Evolutionary conservation across 768 basidiomycete species (phyloP).

Genomic region (Scleroderma bovista): DNA sequence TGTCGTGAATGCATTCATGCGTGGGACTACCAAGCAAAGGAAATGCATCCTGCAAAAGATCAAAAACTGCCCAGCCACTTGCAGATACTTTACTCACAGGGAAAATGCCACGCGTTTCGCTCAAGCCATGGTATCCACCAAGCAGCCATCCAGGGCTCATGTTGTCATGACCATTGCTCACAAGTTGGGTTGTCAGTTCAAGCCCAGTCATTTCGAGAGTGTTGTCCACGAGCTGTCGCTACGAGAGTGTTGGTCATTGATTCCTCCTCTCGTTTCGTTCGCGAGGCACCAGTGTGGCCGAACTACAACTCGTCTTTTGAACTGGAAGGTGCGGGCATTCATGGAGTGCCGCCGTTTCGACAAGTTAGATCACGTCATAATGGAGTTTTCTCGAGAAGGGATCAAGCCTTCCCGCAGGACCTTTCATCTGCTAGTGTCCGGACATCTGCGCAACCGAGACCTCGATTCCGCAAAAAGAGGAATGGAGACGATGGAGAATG

Average conservation of each 20-base stretch:
- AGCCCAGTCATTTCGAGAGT: constrained; percentile 53
- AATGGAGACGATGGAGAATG: constrained; percentile 51
- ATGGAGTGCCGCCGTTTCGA: constrained; percentile 49
- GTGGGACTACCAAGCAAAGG: constrained; percentile 10
- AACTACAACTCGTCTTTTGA: constrained; percentile 52
- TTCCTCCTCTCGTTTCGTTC: constrained; percentile 44
- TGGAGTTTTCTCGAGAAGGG: constrained; percentile 43
- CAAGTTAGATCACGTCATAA: constrained; percentile 39
- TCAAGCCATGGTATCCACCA: constrained; percentile 26
- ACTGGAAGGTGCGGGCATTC: constrained; percentile 64
- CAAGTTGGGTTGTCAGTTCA: constrained; percentile 43
- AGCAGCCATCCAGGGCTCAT: constrained; percentile 37
- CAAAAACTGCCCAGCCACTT: constrained; percentile 17
- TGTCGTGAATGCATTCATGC: constrained; percentile 21
- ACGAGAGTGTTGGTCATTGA: constrained; percentile 42
- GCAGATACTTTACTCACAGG: constrained; percentile 27
- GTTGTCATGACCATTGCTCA: constrained; percentile 45
- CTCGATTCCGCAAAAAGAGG: constrained; percentile 47
- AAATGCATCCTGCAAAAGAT: constrained; percentile 9
- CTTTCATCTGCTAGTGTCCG: constrained; percentile 63
- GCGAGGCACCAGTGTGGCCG: constrained; percentile 45
- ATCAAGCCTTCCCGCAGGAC: constrained; percentile 54
- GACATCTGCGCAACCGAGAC: constrained; percentile 65
- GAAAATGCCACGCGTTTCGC: constrained; percentile 31
- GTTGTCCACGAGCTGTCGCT: constrained; percentile 46